These are phyloP conservation scores for Fusarium mangiferae DNA, from an alignment of 2,329 filamentous ascomycete species.

Conservation along the genomic window DNA sequence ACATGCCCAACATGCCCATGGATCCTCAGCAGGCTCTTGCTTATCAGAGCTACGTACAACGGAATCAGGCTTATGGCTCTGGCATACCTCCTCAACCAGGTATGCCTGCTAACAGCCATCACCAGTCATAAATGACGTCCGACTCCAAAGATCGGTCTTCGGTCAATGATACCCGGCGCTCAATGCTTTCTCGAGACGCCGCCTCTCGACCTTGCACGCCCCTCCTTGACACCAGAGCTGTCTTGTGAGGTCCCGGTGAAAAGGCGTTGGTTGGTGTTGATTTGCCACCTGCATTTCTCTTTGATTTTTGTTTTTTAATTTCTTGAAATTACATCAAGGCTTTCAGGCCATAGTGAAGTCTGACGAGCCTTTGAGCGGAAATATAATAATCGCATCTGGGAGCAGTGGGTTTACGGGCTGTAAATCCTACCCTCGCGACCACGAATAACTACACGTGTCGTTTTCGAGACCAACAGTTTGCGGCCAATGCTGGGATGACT, in stretches of 20 bases:
- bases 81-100: constrained; percentile 81
- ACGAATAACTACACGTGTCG: constrained; percentile 3
- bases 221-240: constrained; percentile 46
- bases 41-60: constrained; percentile 86
- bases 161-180: constrained; percentile 68
- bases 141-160: constrained; percentile 36
- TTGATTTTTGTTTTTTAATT: constrained; percentile 35
- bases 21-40: constrained; percentile 83
- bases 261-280: constrained; percentile 51
- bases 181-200: constrained; percentile 61
- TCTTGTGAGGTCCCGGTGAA: constrained; percentile 55
- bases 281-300: constrained; percentile 47
- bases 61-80: constrained; percentile 74
- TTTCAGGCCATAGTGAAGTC: constrained; percentile 28
- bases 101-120: constrained; percentile 84
- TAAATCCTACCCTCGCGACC: neutral
- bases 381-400: constrained; percentile 36
- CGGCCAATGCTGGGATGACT: neutral
- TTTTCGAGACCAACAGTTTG: neutral
- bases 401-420: neutral
- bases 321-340: constrained; percentile 26
- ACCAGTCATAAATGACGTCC: constrained; percentile 71
- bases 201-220: constrained; percentile 43
- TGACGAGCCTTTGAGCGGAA: constrained; percentile 5
- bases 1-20: constrained; percentile 72